These are phyloP conservation scores for Cerrena zonata DNA, from an alignment of 1,284 basidiomycete genomes.

Conservation along the genomic window DNA sequence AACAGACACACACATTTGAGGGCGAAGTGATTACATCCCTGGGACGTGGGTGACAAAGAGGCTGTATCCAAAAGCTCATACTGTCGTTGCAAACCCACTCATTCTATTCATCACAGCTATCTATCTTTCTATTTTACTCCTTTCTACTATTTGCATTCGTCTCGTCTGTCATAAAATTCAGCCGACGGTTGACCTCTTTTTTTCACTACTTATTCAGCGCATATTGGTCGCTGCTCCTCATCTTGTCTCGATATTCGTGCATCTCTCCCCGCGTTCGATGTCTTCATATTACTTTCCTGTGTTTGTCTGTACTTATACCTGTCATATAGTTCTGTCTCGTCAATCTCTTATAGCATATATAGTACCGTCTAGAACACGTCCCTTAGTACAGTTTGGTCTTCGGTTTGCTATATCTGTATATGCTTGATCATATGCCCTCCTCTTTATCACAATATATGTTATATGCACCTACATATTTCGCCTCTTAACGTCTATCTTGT, in stretches of 20 bases:
- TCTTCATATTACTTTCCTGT: background rate
- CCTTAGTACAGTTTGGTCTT: background rate
- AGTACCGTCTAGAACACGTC: background rate
- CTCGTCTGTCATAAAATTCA: background rate
- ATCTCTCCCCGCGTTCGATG: background rate
- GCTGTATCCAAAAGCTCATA: background rate
- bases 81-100: background rate
- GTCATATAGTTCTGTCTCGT: conserved; percentile 4
- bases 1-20: background rate
- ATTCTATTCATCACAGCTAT: background rate
- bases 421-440: background rate
- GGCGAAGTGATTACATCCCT: background rate
- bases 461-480: background rate
- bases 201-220: background rate
- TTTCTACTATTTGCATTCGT: background rate
- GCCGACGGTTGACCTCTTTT: background rate
- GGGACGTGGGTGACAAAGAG: background rate
- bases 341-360: conserved; percentile 3
- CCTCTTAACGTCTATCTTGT: too few relatives aligned
- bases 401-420: background rate
- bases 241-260: conserved; percentile 3
- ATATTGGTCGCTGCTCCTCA: background rate
- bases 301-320: conserved; percentile 4
- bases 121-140: conserved; percentile 4
- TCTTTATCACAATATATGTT: background rate